Percentiles rank a stretch among this genome's conserved stretches.
Conservation (phyloP, 495 filamentous ascomycete genomes). For the Penicillium parvum region DNA sequence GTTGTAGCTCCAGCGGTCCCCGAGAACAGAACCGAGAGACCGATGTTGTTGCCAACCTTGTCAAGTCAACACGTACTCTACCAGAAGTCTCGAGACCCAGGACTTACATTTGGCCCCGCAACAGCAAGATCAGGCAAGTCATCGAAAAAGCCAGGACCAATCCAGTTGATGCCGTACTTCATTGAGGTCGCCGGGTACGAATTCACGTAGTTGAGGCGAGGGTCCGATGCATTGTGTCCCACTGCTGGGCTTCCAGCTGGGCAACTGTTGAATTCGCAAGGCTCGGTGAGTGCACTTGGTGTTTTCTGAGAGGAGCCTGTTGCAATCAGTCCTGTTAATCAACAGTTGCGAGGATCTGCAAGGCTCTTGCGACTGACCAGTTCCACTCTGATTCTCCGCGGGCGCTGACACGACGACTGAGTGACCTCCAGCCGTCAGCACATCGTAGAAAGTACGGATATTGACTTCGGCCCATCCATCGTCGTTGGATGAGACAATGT, state of each 20-base stretch:
- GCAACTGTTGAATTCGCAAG: constrained; percentile 59
- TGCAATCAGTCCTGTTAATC: neutral
- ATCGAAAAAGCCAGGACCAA: constrained; percentile 48
- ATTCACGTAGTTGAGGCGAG: constrained; percentile 65
- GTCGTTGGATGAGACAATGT: constrained; percentile 63
- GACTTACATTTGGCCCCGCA: constrained; percentile 53
- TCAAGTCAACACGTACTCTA: neutral
- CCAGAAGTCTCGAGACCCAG: too few species aligned
- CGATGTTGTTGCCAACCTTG: constrained; percentile 52
- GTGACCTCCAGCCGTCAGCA: constrained; percentile 49
- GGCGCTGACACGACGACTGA: constrained; percentile 59
- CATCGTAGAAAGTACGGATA: constrained; percentile 51
- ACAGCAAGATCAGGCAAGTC: constrained; percentile 56
- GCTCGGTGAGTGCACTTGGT: constrained; percentile 35
- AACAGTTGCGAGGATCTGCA: neutral
- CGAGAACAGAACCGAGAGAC: constrained; percentile 47
- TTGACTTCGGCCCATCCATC: constrained; percentile 71
- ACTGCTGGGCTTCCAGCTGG: constrained; percentile 49
- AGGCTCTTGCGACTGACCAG: constrained; percentile 34
- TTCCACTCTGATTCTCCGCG: constrained; percentile 61
- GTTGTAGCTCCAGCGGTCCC: constrained; percentile 60
- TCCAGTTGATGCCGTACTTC: constrained; percentile 55
- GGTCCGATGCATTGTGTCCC: constrained; percentile 51
- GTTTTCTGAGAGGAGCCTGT: constrained; percentile 51
- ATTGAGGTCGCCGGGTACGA: constrained; percentile 63